Conservation (phyloP, 176 grass and related monocot species). For the Oryza glaberrima region DNA sequence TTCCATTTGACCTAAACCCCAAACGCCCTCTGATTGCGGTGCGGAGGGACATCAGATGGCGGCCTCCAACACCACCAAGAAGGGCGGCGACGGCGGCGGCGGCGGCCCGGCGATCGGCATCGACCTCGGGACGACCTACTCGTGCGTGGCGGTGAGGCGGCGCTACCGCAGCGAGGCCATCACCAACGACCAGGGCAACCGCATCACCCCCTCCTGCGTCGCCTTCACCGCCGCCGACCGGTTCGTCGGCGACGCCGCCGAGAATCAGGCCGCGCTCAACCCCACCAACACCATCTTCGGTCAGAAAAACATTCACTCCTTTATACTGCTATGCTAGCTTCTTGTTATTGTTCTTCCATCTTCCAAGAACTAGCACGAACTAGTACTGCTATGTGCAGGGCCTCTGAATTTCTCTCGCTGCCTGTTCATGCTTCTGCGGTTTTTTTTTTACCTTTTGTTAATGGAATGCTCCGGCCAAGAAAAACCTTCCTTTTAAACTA, state of each 20-base stretch:
- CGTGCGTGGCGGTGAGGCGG: constrained; percentile 87
- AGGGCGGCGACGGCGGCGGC: too few relatives aligned
- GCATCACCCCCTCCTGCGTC: constrained; percentile 67
- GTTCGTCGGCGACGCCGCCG: constrained; percentile 79
- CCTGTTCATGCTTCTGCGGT: too few relatives aligned
- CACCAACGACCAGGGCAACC: not conserved
- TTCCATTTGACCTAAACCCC: too few relatives aligned
- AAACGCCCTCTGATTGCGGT: too few relatives aligned
- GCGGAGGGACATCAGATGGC: too few relatives aligned
- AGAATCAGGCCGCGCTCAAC: constrained; percentile 95
- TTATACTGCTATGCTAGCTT: too few relatives aligned
- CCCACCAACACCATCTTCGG: constrained; percentile 57
- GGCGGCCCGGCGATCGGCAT: constrained; percentile 76
- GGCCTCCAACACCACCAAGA: constrained; percentile 5
- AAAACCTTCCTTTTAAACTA: too few relatives aligned
- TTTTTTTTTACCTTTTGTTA: too few relatives aligned
- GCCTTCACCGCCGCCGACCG: constrained; percentile 66
- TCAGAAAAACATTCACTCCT: not conserved
- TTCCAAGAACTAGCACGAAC: too few relatives aligned
- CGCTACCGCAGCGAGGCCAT: not conserved
- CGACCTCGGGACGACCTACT: constrained; percentile 37
- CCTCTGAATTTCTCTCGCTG: too few relatives aligned
- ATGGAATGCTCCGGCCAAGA: too few relatives aligned
- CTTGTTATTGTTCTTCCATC: constrained; percentile 40
- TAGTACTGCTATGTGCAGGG: too few relatives aligned